Percentiles rank a stretch among this genome's conserved stretches.
phyloP scores from a whole-genome alignment of 108 stramenopile species.

The Cyclotella cryptica region DNA sequence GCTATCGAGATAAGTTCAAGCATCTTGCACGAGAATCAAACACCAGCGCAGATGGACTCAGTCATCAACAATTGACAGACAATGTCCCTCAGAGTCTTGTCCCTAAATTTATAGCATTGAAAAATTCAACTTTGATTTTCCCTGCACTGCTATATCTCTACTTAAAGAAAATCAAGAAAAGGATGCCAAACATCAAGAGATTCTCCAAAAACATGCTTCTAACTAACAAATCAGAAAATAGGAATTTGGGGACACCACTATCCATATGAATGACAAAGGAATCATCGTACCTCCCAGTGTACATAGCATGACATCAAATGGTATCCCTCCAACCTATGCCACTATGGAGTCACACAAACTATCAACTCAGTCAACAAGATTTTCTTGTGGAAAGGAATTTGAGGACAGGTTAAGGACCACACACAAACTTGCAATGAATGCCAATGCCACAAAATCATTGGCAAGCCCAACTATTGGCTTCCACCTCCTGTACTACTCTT shows the following conservation, averaged over 20 bases:
- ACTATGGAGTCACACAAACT: slow-evolving; percentile 16
- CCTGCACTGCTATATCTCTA: not conserved
- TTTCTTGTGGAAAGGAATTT: slow-evolving; percentile 9
- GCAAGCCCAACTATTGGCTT: not conserved
- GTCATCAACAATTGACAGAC: too few species aligned
- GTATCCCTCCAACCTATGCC: too few species aligned
- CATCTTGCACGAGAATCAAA: too few species aligned
- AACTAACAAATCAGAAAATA: too few species aligned
- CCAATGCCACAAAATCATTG: not conserved
- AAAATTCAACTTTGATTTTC: slow-evolving; percentile 2
- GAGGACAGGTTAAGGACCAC: slow-evolving; percentile 1
- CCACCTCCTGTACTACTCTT: too few species aligned
- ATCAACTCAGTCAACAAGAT: slow-evolving; percentile 2
- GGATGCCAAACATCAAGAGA: not conserved
- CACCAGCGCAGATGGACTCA: too few species aligned
- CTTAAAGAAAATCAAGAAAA: slow-evolving; percentile 3
- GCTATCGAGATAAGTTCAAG: too few species aligned
- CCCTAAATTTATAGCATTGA: not conserved
- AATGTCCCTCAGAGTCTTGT: too few species aligned
- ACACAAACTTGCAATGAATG: slow-evolving; percentile 16
- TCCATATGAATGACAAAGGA: not conserved
- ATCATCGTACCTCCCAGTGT: slow-evolving; percentile 10
- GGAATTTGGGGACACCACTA: too few species aligned
- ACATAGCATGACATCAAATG: too few species aligned
- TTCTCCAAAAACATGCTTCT: not conserved